Evolutionary conservation across 768 basidiomycete species (phyloP), one percentile per base, ranked within the genome.

Genomic region (Antrodiella citrinella): DNA sequence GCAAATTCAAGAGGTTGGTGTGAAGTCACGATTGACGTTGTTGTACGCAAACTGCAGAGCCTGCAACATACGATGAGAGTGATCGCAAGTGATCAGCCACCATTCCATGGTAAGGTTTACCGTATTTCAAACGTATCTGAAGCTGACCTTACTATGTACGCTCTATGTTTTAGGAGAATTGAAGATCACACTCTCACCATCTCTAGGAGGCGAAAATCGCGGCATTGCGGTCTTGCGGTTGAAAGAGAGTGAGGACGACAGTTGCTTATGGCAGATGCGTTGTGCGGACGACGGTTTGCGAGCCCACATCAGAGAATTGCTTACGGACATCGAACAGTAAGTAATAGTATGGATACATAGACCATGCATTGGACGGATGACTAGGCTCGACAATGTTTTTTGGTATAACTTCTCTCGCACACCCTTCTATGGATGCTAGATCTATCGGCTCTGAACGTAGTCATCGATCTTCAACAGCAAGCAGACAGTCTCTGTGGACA

Each of bases 401-500:
- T 35, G 30, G 30, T 35, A 35, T 35, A 35, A 35, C 30, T 35
- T 35, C 30, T n/a, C n/a, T n/a, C n/a, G n/a, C n/a, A n/a, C n/a
- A n/a, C n/a, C n/a, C n/a, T n/a, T n/a, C n/a, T n/a, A n/a, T n/a
- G n/a, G n/a, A n/a, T n/a, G n/a, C n/a, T n/a, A n/a, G n/a, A 2
- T 61, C 64, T 71, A 86, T 67, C 87, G 78, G 54, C 82, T 74
- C 68, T 89, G 87, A 53, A 90, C 87, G 59, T 90, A 92, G 61
- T 92, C 95, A 64, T 97, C 95, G 12, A 99, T 97, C 72, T 96
- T 91, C 64, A 99, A 68, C 62, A 99, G 67, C 59, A 99, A 69
- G 57, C 93, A 91, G n/a, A 98, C 95, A 1, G 96, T 98, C 72
- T 99, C 96, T 10, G 95, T 96, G 20, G 96, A 74, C 46, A 98